Evolutionary conservation across 2,329 filamentous ascomycete genomes (phyloP).

Genomic region (Aspergillus alliaceus): DNA sequence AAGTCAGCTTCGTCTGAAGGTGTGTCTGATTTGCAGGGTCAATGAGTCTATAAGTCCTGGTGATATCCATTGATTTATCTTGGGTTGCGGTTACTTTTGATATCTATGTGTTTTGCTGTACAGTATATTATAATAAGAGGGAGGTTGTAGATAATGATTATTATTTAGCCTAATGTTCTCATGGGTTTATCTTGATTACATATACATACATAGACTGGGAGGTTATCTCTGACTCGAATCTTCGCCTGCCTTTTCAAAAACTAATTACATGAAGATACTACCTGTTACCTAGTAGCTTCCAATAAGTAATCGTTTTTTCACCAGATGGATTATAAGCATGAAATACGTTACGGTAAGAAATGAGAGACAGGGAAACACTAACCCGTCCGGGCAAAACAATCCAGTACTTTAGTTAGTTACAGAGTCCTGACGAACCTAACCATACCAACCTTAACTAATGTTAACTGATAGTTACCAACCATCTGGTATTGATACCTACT

Average conservation of each 20-base stretch:
- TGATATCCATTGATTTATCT: not conserved
- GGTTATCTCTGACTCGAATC: no score
- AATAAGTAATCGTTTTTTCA: no score
- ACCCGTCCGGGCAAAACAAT: constrained; percentile 21
- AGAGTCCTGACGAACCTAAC: no score
- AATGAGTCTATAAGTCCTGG: no score
- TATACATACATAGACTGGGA: not conserved
- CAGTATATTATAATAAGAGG: not conserved
- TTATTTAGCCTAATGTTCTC: not conserved
- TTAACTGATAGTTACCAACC: not conserved
- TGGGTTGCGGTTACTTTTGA: not conserved
- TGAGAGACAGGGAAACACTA: constrained; percentile 15
- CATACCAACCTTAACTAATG: not conserved
- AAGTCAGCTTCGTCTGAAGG: not conserved
- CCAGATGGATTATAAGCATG: no score
- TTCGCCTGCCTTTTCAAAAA: no score
- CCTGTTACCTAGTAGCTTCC: no score
- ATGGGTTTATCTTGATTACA: not conserved
- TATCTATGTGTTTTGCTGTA: not conserved
- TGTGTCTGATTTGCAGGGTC: not conserved
- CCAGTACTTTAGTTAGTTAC: constrained; percentile 5
- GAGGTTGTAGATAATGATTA: not conserved
- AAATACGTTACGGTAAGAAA: not conserved
- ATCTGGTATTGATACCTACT: not conserved
- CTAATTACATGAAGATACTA: no score